These are phyloP conservation scores for Apiospora hydei DNA, from an alignment of 2,329 filamentous ascomycete species.

Conservation along the genomic window DNA sequence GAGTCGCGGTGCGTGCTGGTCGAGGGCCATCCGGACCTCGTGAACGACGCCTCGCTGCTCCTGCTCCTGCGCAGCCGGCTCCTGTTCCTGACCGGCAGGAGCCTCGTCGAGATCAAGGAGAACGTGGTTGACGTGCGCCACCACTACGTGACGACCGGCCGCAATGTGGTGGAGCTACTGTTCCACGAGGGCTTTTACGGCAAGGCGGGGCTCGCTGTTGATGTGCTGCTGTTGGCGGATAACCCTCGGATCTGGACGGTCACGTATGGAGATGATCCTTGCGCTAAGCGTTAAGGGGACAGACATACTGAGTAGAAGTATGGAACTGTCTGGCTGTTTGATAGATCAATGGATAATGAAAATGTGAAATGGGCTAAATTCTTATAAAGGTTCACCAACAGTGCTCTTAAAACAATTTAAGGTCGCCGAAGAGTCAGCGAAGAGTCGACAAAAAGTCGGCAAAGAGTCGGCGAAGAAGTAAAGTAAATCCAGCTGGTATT, in stretches of 20 bases:
- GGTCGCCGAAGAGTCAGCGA: not conserved
- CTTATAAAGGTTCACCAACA: not conserved
- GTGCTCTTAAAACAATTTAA: not conserved
- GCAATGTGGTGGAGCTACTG: not conserved
- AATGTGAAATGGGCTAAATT: not conserved
- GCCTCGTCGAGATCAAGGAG: not conserved
- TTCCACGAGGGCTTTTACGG: not conserved
- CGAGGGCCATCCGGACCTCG: not conserved
- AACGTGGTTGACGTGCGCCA: not conserved
- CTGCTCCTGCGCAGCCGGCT: not conserved
- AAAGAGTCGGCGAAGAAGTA: no score
- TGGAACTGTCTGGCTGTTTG: not conserved
- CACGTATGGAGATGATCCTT: not conserved
- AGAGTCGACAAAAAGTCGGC: no score
- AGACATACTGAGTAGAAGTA: not conserved
- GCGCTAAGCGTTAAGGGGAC: not conserved
- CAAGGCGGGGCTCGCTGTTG: not conserved
- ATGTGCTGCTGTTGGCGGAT: not conserved
- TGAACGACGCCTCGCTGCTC: not conserved
- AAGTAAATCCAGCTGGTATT: not conserved
- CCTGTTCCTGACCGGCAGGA: not conserved
- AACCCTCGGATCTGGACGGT: not conserved
- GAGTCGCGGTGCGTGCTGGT: constrained; percentile 4
- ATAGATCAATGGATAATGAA: not conserved
- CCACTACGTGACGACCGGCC: not conserved